phyloP scores from a whole-genome alignment of 2,329 filamentous ascomycete genomes.

The Penicillium corylophilum region DNA sequence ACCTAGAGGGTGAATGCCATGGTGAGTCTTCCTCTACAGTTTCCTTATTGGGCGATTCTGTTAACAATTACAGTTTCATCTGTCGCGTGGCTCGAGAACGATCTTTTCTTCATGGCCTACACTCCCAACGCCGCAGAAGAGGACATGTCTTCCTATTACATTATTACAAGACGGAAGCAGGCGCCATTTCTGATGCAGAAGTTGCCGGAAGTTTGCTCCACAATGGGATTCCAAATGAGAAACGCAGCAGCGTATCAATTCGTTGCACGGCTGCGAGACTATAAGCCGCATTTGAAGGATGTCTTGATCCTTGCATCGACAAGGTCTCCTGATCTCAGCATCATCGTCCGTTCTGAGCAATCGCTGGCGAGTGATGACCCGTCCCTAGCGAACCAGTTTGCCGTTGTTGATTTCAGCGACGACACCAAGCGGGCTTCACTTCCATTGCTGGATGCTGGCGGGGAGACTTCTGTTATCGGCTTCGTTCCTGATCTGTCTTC shows the following conservation, averaged over 20 bases:
- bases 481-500: constrained; percentile 79
- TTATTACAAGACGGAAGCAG: constrained; percentile 68
- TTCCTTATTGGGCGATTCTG: background rate
- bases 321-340: constrained; percentile 72
- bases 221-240: constrained; percentile 61
- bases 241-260: constrained; percentile 72
- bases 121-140: constrained; percentile 60
- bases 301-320: constrained; percentile 80
- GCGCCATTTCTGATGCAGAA: constrained; percentile 69
- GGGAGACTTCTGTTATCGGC: constrained; percentile 77
- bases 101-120: constrained; percentile 79
- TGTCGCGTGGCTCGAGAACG: constrained; percentile 83
- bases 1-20: constrained; percentile 62
- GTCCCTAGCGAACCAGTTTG: constrained; percentile 67
- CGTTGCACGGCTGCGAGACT: constrained; percentile 73
- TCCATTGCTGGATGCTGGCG: constrained; percentile 64
- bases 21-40: constrained; percentile 50
- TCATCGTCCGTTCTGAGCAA: constrained; percentile 71
- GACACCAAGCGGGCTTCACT: constrained; percentile 75
- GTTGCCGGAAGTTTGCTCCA: constrained; percentile 70
- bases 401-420: constrained; percentile 58
- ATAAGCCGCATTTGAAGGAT: constrained; percentile 77
- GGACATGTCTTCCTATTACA: constrained; percentile 70
- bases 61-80: constrained; percentile 60
- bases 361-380: constrained; percentile 63